A percentile compares a stretch with the other conserved stretches of the same genome.
phyloP scores from a whole-genome alignment of 2,329 filamentous ascomycete genomes.

The Beauveria caledonica region DNA sequence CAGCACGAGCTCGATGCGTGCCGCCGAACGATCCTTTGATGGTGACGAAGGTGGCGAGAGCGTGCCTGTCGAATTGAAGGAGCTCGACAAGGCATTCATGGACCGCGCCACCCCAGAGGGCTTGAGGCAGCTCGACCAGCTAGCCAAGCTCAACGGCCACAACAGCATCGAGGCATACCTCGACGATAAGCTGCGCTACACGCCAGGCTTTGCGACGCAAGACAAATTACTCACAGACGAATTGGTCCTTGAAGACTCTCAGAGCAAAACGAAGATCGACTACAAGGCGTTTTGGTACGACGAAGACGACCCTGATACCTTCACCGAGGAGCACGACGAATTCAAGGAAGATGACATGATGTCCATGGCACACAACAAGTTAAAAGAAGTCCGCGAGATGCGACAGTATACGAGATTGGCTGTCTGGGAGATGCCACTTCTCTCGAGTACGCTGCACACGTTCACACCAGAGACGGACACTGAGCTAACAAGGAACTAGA shows the following conservation, averaged over 20 bases:
- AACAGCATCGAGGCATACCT: slow-evolving; percentile 26
- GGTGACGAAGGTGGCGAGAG: slow-evolving; percentile 18
- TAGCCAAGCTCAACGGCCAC: slow-evolving; percentile 28
- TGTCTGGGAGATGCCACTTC: slow-evolving; percentile 91
- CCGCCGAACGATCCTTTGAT: slow-evolving; percentile 14
- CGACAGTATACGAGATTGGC: slow-evolving; percentile 80
- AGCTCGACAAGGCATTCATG: slow-evolving; percentile 22
- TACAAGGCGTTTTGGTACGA: slow-evolving; percentile 40
- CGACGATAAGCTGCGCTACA: slow-evolving; percentile 20
- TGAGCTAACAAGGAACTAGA: slow-evolving; percentile 42
- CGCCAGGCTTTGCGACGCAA: slow-evolving; percentile 23
- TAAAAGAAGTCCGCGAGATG: slow-evolving; percentile 82
- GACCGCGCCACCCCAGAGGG: slow-evolving; percentile 25
- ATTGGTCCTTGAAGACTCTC: slow-evolving; percentile 22
- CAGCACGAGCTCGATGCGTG: slow-evolving; percentile 18
- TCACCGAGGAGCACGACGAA: slow-evolving; percentile 48
- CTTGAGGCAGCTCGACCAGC: slow-evolving; percentile 25
- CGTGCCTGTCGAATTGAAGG: slow-evolving; percentile 21
- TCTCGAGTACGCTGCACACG: slow-evolving; percentile 58
- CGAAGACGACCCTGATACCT: slow-evolving; percentile 38
- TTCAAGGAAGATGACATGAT: slow-evolving; percentile 80
- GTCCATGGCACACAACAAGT: slow-evolving; percentile 71
- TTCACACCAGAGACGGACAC: background rate
- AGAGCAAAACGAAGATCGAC: slow-evolving; percentile 26
- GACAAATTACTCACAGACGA: slow-evolving; percentile 25